Evolutionary conservation across 2,329 filamentous ascomycete genomes (phyloP), one percentile per base, ranked within the genome.

Genomic region (Claviceps sp.): DNA sequence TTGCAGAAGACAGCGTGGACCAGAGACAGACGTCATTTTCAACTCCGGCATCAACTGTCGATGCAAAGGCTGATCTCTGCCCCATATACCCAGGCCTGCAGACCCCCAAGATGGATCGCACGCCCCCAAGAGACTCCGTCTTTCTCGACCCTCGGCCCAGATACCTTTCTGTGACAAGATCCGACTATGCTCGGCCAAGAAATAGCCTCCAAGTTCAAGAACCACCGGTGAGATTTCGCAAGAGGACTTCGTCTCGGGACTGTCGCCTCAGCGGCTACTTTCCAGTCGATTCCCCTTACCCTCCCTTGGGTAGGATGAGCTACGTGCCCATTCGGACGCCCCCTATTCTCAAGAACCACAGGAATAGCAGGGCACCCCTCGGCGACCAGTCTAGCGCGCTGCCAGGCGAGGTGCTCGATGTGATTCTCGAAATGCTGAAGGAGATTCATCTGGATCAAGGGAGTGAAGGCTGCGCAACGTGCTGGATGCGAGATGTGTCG

Each of bases 401-500:
- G 16, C 79, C 80, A 0, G 72, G 73, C n/a, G 78, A 82, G 59
- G 76, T 84, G 2, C 62, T 84, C 46, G 70, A 75, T 50, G 64
- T 78, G 38, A 75, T 83, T n/a, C 59, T 83, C 38, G 70, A 70
- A 41, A 71, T 75, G 51, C 64, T 84, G 17, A 76, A 72, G 59
- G 65, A 69, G 40, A 61, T 72, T 14, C 81, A 84, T 59, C 60
- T 82, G 13, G 64, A 62, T 6, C 60, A 64, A 14, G 65, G 66
- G 2, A 76, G 72, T 56, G 64, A 66, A 38, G 81, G 78, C 62
- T 84, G 81, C 60, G 73, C 78, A 16, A 83, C 81, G 17, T 84
- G 81, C 62, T 82, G 77, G 76, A 81, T 81, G 77, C 71, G 81
- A 48, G 80, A 84, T 58, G 65, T 75, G 34, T 76, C 73, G 57